Base-by-base conservation (phyloP, 768 basidiomycete genomes). In the Suillus luteus region DNA sequence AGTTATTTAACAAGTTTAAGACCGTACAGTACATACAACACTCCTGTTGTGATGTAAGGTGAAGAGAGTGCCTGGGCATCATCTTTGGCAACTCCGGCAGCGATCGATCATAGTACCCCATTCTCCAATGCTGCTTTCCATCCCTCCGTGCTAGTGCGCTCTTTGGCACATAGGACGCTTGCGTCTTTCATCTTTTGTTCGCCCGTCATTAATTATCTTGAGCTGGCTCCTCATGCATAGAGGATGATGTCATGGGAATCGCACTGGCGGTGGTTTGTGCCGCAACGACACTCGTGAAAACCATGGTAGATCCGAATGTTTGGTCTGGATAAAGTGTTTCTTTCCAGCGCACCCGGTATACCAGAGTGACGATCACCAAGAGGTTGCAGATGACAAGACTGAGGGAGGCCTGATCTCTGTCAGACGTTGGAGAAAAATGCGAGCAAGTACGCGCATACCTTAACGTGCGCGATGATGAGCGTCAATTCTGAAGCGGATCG, bases 371-470 rank as follows among this genome's bases (percentile, higher is more conserved):
- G 37, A 62, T 38, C 12, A 62, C 61, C 37, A 62, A 12, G 15
- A 62, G 35, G 54, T 62, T 62, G 54, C 61, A 62, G 35, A 62
- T 41, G 24, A 59, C 19, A 7, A 62, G 40, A 37, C 54, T 58
- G 17, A 62, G 55, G 11, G 61, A 55, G 22, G 40, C 40, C 61
- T 62, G 38, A 24, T 15, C 15, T 27, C 40, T n/a, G 31, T 41
- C 55, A 59, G 33, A 12, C n/a, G 5, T 54, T 54, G 11, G 33
- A 54, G 11, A 54, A 19, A 19, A 11, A 33, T 15, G 19, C 6
- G 24, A n/a, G 40, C 22, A 33, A 8, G n/a, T 6, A 10, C 10
- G 11, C 11, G 7, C 59, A n/a, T 51, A 60, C 59, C 59, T 60
- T 60, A 24, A 60, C n/a, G 10, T 60, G 59, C 8, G 49, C 48